A percentile compares a stretch with the other conserved stretches of the same genome.
These are phyloP conservation scores for Microbotryum violaceum DNA, from an alignment of 1,284 basidiomycete genomes.

Conservation along the genomic window DNA sequence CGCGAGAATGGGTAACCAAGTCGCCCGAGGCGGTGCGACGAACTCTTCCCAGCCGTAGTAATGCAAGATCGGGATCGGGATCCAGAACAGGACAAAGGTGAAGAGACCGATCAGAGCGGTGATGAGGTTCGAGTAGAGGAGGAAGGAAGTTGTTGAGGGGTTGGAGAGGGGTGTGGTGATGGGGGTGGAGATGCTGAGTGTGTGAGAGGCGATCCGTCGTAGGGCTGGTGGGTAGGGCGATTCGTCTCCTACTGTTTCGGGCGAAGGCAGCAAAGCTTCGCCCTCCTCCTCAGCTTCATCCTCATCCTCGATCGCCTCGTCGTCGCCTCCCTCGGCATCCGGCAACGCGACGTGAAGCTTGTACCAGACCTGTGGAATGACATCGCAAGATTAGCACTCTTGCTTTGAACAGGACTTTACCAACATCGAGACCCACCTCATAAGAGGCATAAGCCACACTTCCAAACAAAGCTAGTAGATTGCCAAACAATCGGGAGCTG, in stretches of 20 bases:
- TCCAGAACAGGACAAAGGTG: constrained; percentile 60
- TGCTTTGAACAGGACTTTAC: constrained; percentile 32
- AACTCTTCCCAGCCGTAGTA: constrained; percentile 54
- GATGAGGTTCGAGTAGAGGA: constrained; percentile 65
- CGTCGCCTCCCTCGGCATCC: constrained; percentile 4
- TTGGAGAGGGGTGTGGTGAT: constrained; percentile 42
- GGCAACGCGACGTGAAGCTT: constrained; percentile 52
- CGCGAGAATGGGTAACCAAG: constrained; percentile 49
- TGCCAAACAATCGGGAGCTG: constrained; percentile 51
- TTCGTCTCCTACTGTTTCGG: background rate
- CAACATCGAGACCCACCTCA: constrained; percentile 25
- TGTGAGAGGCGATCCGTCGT: background rate
- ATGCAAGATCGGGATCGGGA: constrained; percentile 61
- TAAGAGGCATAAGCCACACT: constrained; percentile 63
- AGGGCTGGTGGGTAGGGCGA: constrained; percentile 34
- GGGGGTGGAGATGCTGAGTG: constrained; percentile 35
- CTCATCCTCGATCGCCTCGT: constrained; percentile 10
- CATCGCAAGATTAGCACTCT: background rate
- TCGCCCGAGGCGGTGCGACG: constrained; percentile 48
- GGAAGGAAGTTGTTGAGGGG: constrained; percentile 48
- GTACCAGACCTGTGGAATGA: constrained; percentile 54
- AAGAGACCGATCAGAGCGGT: constrained; percentile 60
- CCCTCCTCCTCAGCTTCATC: constrained; percentile 17
- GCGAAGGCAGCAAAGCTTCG: constrained; percentile 13
- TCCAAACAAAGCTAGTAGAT: constrained; percentile 60